A percentile compares a stretch with the other conserved stretches of the same genome.
Evolutionary conservation across 75 land plant genomes (phyloP).

Genomic region (Cunninghamia lanceolata): DNA sequence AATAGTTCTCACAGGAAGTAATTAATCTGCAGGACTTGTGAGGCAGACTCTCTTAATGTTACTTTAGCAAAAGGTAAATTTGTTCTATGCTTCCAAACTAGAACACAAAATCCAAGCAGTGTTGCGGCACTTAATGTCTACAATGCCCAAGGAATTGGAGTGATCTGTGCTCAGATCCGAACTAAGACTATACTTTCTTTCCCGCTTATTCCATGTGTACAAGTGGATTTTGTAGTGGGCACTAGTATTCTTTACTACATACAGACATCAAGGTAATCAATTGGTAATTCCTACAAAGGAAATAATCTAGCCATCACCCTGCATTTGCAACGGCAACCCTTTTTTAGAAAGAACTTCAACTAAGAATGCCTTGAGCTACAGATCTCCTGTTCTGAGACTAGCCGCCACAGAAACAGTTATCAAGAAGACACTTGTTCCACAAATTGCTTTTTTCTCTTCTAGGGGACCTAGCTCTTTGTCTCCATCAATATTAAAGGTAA

Average conservation of each 20-base stretch:
- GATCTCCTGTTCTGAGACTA: constrained; percentile 40
- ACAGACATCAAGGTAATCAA: no score
- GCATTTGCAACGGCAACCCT: neutral
- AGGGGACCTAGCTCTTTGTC: no score
- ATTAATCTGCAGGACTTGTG: no score
- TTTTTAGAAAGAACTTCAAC: neutral
- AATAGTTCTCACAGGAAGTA: no score
- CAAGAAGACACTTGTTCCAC: constrained; percentile 34
- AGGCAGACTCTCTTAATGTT: no score
- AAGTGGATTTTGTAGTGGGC: no score
- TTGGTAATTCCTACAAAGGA: constrained; percentile 1
- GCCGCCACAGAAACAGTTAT: constrained; percentile 33
- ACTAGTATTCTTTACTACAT: no score
- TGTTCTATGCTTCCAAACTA: constrained; percentile 39
- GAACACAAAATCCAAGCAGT: constrained; percentile 20
- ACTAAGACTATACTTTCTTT: constrained; percentile 21
- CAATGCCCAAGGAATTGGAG: no score
- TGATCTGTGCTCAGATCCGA: constrained; percentile 31
- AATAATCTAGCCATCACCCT: neutral
- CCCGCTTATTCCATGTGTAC: constrained; percentile 25
- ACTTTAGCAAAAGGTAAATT: constrained; percentile 46
- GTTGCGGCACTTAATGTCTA: constrained; percentile 22
- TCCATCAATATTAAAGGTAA: no score
- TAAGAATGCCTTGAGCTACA: constrained; percentile 15
- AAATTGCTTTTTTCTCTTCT: constrained; percentile 52